Base-by-base conservation (phyloP, 202 grass and related monocot species). In the Musa balbisiana region DNA sequence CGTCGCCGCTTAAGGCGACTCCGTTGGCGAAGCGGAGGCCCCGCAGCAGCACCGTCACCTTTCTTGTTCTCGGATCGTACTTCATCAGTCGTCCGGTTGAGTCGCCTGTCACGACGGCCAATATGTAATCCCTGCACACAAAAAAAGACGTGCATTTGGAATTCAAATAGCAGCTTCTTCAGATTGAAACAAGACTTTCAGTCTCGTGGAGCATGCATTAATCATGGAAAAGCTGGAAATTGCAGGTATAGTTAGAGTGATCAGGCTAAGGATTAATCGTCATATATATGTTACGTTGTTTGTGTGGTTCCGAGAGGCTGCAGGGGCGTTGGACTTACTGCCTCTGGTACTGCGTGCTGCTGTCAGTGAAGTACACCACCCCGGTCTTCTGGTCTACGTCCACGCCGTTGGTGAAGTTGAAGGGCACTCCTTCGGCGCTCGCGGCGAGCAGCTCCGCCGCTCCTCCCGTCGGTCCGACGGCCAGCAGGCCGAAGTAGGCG, bases 301-400 rank as follows among this genome's bases (percentile, higher is more conserved):
- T 33, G 29, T 27, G 27, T 27, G 27, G 2, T 27, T 27, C 27
- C 2, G 27, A 27, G 27, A 27, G 27, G 27, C 27, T 27, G 27
- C 27, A 27, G 27, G 27, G 27, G 27, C 27, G 27, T 3, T 33
- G 3, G 33, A 70, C 55, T 52, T 17, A 97, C 94, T 81, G 89
- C 64, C 90, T 91, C 14, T 64, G 68, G 23, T 52, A 84, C 17
- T 67, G 67, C 62, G 15, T 86, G 88, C 94, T 97, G 75, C 94
- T 97, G 20, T 97, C 90, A 0, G 86, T 89, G 72, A 97, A 97
- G 78, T 93, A 97, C 24, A 97, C 87, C 10, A 85, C 74, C 53
- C 90, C 94, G 13, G 87, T 97, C 6, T 78, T 75, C 80, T 93
- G 90, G 64, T 97, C 88, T 27, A 97, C 88, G 69, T 97, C 94